A percentile compares a stretch with the other conserved stretches of the same genome.
Conservation (phyloP, 805 yeast species). For the Teunomyces pallodes region DNA sequence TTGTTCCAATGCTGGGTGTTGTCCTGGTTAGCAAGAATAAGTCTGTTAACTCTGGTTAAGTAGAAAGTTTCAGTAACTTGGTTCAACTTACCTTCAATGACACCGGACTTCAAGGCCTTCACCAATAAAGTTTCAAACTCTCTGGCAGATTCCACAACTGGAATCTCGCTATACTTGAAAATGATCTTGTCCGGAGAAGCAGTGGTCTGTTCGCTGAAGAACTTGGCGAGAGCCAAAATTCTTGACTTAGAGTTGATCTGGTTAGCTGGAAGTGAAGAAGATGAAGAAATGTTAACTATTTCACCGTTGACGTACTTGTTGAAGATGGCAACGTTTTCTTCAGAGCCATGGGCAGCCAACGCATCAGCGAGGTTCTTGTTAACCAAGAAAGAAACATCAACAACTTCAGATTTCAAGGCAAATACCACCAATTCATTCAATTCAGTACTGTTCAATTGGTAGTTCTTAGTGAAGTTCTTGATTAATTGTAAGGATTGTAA, state of each 20-base stretch:
- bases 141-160: conserved; percentile 24
- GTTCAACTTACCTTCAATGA: conserved; percentile 45
- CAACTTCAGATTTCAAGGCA: conserved; percentile 34
- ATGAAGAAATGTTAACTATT: conserved; percentile 21
- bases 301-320: conserved; percentile 36
- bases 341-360: conserved; percentile 22
- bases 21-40: conserved; percentile 37
- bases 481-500: conserved; percentile 32
- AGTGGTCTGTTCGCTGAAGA: conserved; percentile 17
- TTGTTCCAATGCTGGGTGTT: conserved; percentile 34
- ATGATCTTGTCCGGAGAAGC: conserved; percentile 23
- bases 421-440: conserved; percentile 32
- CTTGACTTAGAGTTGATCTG: conserved; percentile 33
- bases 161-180: conserved; percentile 38
- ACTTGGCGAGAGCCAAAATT: conserved; percentile 40
- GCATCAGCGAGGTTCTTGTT: conserved; percentile 40
- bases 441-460: conserved; percentile 21
- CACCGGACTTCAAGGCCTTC: conserved; percentile 42
- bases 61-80: conserved; percentile 41
- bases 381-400: conserved; percentile 42
- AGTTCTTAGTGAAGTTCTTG: conserved; percentile 31
- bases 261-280: conserved; percentile 12
- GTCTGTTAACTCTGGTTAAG: conserved; percentile 40
- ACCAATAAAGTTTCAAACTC: conserved; percentile 41
- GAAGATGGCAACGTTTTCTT: conserved; percentile 29